phyloP scores from a whole-genome alignment of 768 basidiomycete species.

The Tulasnella sp. region DNA sequence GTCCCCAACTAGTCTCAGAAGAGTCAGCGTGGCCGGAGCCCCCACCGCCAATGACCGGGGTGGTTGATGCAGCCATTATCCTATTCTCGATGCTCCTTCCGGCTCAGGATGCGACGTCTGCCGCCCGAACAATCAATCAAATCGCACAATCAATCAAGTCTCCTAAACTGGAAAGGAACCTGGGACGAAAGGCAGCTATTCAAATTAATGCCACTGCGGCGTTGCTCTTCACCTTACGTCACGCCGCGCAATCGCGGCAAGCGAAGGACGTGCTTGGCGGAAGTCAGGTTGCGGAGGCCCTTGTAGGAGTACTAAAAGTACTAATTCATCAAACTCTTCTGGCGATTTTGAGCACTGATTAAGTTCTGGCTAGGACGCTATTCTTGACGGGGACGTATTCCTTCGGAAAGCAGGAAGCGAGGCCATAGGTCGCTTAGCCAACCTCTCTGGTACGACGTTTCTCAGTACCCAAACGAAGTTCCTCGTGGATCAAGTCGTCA shows the following conservation, averaged over 20 bases:
- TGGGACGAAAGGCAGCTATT: conserved; percentile 78
- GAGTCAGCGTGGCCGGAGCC: conserved; percentile 44
- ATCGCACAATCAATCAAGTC: conserved; percentile 62
- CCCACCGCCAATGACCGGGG: conserved; percentile 68
- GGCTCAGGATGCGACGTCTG: conserved; percentile 58
- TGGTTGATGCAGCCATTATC: conserved; percentile 83
- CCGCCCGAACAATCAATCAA: conserved; percentile 46
- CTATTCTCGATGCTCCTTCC: conserved; percentile 75
- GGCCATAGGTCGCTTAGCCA: conserved; percentile 78
- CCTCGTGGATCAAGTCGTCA: conserved; percentile 88
- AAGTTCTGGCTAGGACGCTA: conserved; percentile 47
- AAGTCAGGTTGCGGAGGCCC: conserved; percentile 48
- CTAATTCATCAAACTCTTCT: conserved; percentile 22
- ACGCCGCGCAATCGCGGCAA: conserved; percentile 34
- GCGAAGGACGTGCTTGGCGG: conserved; percentile 60
- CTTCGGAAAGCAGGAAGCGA: conserved; percentile 77
- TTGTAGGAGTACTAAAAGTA: conserved; percentile 75
- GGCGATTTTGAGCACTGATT: conserved; percentile 15
- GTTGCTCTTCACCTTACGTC: conserved; percentile 57
- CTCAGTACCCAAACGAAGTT: conserved; percentile 80
- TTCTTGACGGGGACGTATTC: conserved; percentile 71
- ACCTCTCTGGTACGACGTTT: conserved; percentile 73
- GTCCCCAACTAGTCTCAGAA: conserved; percentile 32
- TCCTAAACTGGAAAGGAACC: conserved; percentile 75
- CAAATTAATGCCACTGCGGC: conserved; percentile 72